Evolutionary conservation across 768 basidiomycete species (phyloP).

Genomic region (Vararia minispora): DNA sequence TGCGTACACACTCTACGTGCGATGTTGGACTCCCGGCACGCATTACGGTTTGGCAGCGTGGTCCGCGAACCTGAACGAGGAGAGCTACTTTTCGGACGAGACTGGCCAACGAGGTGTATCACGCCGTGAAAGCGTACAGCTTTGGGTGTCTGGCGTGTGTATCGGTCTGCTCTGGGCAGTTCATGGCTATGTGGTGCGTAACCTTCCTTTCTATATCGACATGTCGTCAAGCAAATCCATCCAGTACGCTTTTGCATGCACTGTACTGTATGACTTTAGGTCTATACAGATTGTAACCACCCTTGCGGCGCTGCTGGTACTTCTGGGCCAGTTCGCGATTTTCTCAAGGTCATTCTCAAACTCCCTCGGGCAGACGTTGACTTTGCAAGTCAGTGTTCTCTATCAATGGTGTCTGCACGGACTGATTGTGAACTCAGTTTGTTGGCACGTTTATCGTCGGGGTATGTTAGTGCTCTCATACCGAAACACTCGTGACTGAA

Average conservation of each 20-base stretch:
- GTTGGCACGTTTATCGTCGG: constrained; percentile 23
- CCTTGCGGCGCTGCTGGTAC: constrained; percentile 3
- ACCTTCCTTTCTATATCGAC: neutral
- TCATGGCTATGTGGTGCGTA: constrained; percentile 7
- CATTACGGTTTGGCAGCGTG: neutral
- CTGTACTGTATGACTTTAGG: constrained; percentile 3
- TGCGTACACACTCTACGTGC: neutral
- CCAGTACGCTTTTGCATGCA: constrained; percentile 2
- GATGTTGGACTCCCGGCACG: neutral
- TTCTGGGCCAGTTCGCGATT: constrained; percentile 8
- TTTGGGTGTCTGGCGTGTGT: neutral
- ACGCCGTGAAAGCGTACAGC: neutral
- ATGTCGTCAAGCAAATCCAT: neutral
- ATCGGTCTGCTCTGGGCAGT: constrained; percentile 5
- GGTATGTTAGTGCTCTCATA: constrained; percentile 10
- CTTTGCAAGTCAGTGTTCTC: constrained; percentile 23
- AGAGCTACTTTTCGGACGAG: neutral
- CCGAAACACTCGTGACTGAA: neutral
- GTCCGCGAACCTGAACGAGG: constrained; percentile 1
- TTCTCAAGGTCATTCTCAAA: constrained; percentile 14
- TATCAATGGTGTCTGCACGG: neutral
- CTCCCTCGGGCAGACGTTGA: constrained; percentile 20
- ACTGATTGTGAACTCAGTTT: constrained; percentile 16
- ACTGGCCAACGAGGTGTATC: neutral
- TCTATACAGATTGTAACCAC: constrained; percentile 6